phyloP scores from a whole-genome alignment of 2,329 filamentous ascomycete genomes.

The Colletotrichum eleusines region DNA sequence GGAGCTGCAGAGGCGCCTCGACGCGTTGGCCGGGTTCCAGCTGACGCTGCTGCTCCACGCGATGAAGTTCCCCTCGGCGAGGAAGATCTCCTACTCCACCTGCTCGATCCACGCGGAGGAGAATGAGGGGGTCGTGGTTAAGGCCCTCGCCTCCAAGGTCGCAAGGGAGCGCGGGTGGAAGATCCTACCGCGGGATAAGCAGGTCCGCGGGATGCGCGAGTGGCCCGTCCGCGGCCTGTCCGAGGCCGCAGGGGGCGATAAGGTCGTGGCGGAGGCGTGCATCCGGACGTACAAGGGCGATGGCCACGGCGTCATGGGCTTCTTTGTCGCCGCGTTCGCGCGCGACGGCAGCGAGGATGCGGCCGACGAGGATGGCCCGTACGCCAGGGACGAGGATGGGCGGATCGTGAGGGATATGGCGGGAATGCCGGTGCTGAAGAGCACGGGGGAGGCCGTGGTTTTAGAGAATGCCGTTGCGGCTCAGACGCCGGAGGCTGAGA shows the following conservation, averaged over 20 bases:
- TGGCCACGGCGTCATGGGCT: slow-evolving; percentile 88
- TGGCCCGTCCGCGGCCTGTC: slow-evolving; percentile 78
- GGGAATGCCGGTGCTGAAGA: slow-evolving; percentile 54
- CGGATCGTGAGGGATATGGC: slow-evolving; percentile 59
- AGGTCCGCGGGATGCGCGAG: slow-evolving; percentile 79
- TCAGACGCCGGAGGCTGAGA: not conserved
- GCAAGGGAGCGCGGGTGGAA: slow-evolving; percentile 80
- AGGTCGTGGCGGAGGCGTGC: slow-evolving; percentile 76
- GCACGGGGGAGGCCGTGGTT: slow-evolving; percentile 50
- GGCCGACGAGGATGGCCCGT: slow-evolving; percentile 58
- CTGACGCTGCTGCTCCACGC: slow-evolving; percentile 85
- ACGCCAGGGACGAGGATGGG: slow-evolving; percentile 67
- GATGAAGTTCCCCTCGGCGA: slow-evolving; percentile 81
- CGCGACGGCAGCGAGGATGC: slow-evolving; percentile 60
- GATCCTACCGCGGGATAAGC: slow-evolving; percentile 77
- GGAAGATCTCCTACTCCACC: slow-evolving; percentile 89
- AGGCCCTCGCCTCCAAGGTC: slow-evolving; percentile 75
- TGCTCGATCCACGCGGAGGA: slow-evolving; percentile 90
- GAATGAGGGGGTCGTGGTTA: slow-evolving; percentile 86
- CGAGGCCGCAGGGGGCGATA: slow-evolving; percentile 62
- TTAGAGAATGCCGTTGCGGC: slow-evolving; percentile 44
- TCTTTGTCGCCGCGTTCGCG: slow-evolving; percentile 92
- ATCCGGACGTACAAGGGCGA: slow-evolving; percentile 86
- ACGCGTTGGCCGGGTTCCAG: slow-evolving; percentile 84
- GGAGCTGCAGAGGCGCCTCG: slow-evolving; percentile 73